Conservation (phyloP, 371 early-diverging fungal genomes). For the Saksenaea oblongispora region DNA sequence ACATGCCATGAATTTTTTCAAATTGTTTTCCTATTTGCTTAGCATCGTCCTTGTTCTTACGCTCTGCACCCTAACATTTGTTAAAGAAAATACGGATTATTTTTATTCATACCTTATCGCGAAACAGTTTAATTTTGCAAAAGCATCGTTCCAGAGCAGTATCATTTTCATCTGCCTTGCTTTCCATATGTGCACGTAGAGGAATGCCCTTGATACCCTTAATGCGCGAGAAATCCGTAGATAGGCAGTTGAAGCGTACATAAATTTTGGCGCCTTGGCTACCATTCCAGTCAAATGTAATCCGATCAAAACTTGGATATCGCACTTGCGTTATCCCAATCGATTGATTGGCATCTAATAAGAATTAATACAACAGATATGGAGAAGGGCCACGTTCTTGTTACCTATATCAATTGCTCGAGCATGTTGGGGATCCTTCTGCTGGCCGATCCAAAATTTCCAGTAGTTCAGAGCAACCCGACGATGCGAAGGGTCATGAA, state of each 20-base stretch:
- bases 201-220: conserved; percentile 82
- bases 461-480: conserved; percentile 68
- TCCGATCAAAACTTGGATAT: conserved; percentile 63
- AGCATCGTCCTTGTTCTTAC: conserved; percentile 49
- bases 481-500: conserved; percentile 75
- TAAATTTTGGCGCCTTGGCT: conserved; percentile 62
- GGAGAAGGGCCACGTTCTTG: not conserved
- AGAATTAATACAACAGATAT: not conserved
- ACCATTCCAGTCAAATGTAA: conserved; percentile 69
- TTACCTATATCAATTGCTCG: conserved; percentile 56
- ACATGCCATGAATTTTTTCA: conserved; percentile 10
- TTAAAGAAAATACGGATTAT: not conserved
- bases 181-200: conserved; percentile 65
- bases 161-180: conserved; percentile 15
- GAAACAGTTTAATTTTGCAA: conserved; percentile 65
- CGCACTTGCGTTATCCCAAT: conserved; percentile 54
- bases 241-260: conserved; percentile 70
- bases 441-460: conserved; percentile 81
- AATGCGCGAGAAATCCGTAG: conserved; percentile 75
- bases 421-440: conserved; percentile 45
- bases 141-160: conserved; percentile 48
- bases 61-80: conserved; percentile 17
- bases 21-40: conserved; percentile 12
- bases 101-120: conserved; percentile 61
- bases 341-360: conserved; percentile 30